These are phyloP conservation scores for Neoscytalidium dimidiatum DNA, from an alignment of 2,329 filamentous ascomycete genomes.

Conservation along the genomic window DNA sequence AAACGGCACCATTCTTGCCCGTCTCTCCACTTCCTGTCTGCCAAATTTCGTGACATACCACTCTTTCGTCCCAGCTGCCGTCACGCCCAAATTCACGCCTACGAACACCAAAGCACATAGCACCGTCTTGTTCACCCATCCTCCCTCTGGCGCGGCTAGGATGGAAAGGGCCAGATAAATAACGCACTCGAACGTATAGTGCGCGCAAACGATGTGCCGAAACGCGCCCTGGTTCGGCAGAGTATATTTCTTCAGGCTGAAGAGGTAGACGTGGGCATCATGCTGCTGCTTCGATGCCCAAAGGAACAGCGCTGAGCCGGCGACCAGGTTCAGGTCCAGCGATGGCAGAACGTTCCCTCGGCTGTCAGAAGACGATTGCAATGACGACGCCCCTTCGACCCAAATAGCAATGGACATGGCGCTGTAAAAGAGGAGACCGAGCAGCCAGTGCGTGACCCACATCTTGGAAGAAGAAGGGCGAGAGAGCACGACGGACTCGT, in stretches of 20 bases:
- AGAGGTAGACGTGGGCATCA: slow-evolving; percentile 53
- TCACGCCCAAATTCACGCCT: slow-evolving; percentile 75
- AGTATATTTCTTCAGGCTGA: slow-evolving; percentile 61
- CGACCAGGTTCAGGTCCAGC: not conserved
- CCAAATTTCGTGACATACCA: slow-evolving; percentile 84
- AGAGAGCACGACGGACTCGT: slow-evolving; percentile 62
- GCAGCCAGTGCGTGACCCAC: slow-evolving; percentile 80
- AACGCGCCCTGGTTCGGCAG: slow-evolving; percentile 76
- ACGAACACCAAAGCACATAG: slow-evolving; percentile 73
- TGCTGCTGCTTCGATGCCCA: slow-evolving; percentile 74
- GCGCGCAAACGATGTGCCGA: slow-evolving; percentile 73
- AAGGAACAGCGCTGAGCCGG: slow-evolving; percentile 61
- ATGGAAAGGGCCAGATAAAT: slow-evolving; percentile 81
- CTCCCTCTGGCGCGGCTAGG: slow-evolving; percentile 68
- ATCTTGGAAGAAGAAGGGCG: slow-evolving; percentile 74
- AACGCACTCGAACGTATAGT: slow-evolving; percentile 86
- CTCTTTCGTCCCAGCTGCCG: slow-evolving; percentile 72
- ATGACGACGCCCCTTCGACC: slow-evolving; percentile 67
- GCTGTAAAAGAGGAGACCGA: slow-evolving; percentile 78
- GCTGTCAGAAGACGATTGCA: slow-evolving; percentile 5
- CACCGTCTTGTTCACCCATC: slow-evolving; percentile 71
- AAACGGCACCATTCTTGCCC: slow-evolving; percentile 77
- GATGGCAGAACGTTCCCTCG: not conserved
- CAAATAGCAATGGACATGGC: slow-evolving; percentile 74
- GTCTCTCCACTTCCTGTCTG: slow-evolving; percentile 58